A percentile compares a stretch with the other conserved stretches of the same genome.
Evolutionary conservation across 495 filamentous ascomycete species (phyloP).

Genomic region (Rhypophila decipiens): DNA sequence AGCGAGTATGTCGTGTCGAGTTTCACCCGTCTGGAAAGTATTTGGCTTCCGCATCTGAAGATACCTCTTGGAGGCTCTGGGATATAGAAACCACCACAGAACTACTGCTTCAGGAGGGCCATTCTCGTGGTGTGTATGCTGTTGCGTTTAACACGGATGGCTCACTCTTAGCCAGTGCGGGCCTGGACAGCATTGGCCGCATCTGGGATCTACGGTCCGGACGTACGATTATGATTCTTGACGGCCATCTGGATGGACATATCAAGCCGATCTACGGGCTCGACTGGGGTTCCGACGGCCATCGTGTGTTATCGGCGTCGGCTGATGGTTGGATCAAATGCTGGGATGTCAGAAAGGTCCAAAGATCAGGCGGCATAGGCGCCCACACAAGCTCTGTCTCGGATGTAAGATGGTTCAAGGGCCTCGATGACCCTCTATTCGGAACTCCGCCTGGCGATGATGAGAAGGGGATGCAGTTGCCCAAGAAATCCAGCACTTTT

Average conservation of each 20-base stretch:
- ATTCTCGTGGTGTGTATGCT: constrained; percentile 85
- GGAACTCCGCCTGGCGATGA: constrained; percentile 53
- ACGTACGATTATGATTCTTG: constrained; percentile 90
- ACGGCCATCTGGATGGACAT: constrained; percentile 74
- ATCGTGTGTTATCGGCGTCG: constrained; percentile 82
- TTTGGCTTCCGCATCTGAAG: constrained; percentile 87
- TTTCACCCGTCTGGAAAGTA: constrained; percentile 91
- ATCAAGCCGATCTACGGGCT: constrained; percentile 88
- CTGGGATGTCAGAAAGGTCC: constrained; percentile 91
- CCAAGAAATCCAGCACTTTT: constrained; percentile 74
- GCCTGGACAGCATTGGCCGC: constrained; percentile 86
- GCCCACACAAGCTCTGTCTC: constrained; percentile 89
- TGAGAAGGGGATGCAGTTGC: constrained; percentile 54
- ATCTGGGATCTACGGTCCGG: constrained; percentile 97
- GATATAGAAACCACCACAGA: constrained; percentile 81
- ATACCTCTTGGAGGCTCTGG: constrained; percentile 97
- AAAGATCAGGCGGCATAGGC: constrained; percentile 73
- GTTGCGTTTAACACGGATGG: constrained; percentile 87
- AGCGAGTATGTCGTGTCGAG: constrained; percentile 83
- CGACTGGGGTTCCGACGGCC: constrained; percentile 87
- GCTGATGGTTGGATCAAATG: constrained; percentile 95
- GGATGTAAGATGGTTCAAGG: constrained; percentile 92
- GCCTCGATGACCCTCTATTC: constrained; percentile 55
- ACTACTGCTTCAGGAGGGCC: constrained; percentile 86
- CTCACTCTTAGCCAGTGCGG: constrained; percentile 81